Percentiles rank a stretch among this genome's conserved stretches.
Conservation (phyloP, 768 basidiomycete species). For the Suillus americanus region DNA sequence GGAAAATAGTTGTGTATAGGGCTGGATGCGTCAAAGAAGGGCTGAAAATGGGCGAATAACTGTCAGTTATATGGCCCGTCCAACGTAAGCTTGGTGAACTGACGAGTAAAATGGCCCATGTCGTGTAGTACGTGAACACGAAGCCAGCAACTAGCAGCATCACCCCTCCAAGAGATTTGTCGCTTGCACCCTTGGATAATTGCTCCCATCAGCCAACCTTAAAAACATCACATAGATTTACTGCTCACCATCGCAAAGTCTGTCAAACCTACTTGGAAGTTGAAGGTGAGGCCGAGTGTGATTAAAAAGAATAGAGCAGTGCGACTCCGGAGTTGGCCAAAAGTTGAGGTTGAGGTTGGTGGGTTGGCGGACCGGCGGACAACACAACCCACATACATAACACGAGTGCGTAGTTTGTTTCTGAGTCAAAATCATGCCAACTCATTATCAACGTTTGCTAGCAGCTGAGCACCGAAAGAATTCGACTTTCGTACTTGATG, state of each 20-base stretch:
- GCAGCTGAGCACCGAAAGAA: neutral
- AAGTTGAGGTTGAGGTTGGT: slow-evolving; percentile 10
- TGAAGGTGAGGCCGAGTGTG: neutral
- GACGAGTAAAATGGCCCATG: slow-evolving; percentile 88
- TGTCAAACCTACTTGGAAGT: neutral
- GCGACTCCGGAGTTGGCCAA: slow-evolving; percentile 12
- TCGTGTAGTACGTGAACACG: slow-evolving; percentile 88
- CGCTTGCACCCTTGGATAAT: slow-evolving; percentile 65
- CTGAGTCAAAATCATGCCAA: slow-evolving; percentile 2
- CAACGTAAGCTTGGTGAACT: slow-evolving; percentile 24
- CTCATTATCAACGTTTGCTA: neutral
- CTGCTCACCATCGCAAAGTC: slow-evolving; percentile 24
- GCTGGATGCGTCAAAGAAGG: slow-evolving; percentile 78
- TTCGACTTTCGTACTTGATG: neutral
- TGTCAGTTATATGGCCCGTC: neutral
- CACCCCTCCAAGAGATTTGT: slow-evolving; percentile 74
- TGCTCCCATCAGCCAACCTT: slow-evolving; percentile 5
- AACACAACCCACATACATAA: neutral
- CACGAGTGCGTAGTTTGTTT: neutral
- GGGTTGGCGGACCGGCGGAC: neutral
- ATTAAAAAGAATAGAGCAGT: slow-evolving; percentile 1
- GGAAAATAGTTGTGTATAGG: slow-evolving; percentile 82
- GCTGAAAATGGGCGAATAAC: slow-evolving; percentile 38
- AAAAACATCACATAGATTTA: neutral
- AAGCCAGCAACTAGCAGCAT: slow-evolving; percentile 79